Conservation (phyloP, 2,329 filamentous ascomycete species). For the Arthroderma uncinatum region DNA sequence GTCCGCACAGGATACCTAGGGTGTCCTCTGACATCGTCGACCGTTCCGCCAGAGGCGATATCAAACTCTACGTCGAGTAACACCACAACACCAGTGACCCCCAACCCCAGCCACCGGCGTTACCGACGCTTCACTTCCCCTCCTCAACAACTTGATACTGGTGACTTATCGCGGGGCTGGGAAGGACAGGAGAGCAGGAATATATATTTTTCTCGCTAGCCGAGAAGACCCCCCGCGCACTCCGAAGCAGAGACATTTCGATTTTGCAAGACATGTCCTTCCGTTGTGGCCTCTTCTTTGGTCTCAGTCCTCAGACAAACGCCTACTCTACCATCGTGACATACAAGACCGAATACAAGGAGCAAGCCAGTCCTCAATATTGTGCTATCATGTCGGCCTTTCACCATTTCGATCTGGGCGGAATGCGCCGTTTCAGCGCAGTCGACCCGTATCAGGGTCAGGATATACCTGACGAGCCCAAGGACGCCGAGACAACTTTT, state of each 20-base stretch:
- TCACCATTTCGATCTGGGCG: neutral
- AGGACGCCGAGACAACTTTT: neutral
- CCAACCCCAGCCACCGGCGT: neutral
- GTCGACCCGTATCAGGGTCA: neutral
- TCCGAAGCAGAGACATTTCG: no score
- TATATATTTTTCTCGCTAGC: neutral
- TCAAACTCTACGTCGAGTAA: neutral
- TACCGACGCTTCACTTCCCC: neutral
- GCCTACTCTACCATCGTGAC: conserved; percentile 2
- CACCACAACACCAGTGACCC: conserved; percentile 1
- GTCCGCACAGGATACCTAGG: neutral
- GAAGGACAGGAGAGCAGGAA: neutral
- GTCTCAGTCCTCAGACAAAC: conserved; percentile 1
- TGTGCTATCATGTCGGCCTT: conserved; percentile 4
- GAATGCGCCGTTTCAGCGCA: neutral
- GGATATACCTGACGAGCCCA: neutral
- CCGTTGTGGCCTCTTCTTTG: conserved; percentile 1
- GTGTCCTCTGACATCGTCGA: neutral
- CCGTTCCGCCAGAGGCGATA: neutral
- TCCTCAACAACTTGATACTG: neutral
- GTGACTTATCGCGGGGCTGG: neutral
- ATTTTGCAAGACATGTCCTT: neutral
- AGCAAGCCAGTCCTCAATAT: neutral
- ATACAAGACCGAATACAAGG: neutral
- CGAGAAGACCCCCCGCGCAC: neutral